Conservation (phyloP, 257 asterid species). For the Petrea volubilis region DNA sequence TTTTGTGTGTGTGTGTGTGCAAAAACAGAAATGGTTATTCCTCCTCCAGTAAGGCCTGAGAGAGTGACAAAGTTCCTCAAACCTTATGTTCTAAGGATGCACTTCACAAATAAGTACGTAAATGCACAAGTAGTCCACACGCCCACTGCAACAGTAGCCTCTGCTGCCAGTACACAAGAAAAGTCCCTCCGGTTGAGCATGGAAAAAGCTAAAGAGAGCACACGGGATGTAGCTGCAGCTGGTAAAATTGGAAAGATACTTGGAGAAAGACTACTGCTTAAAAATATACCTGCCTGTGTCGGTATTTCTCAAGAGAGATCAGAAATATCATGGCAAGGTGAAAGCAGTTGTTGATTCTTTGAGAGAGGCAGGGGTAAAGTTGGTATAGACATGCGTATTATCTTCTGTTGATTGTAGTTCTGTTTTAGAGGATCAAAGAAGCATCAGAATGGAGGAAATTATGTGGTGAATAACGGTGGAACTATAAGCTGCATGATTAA, state of each 20-base stretch:
- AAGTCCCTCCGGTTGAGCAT: constrained; percentile 70
- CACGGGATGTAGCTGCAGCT: constrained; percentile 91
- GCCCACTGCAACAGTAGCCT: constrained; percentile 89
- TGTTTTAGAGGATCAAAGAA: background rate
- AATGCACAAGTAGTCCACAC: constrained; percentile 86
- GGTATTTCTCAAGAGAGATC: constrained; percentile 67
- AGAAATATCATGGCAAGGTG: constrained; percentile 86
- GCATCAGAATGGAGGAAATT: background rate
- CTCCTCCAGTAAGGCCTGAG: constrained; percentile 64
- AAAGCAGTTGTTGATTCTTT: constrained; percentile 83
- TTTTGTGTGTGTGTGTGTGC: no score
- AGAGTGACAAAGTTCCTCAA: constrained; percentile 73
- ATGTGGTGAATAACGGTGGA: background rate
- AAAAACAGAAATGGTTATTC: constrained; percentile 68
- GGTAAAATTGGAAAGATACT: constrained; percentile 85
- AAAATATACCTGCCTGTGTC: constrained; percentile 77
- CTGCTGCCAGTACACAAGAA: constrained; percentile 95
- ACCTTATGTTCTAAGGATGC: constrained; percentile 84
- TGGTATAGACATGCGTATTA: constrained; percentile 35
- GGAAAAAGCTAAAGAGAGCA: constrained; percentile 56
- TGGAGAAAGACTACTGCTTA: constrained; percentile 64
- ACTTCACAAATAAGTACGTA: constrained; percentile 78
- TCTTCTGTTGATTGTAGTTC: background rate
- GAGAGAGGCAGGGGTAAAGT: constrained; percentile 62
- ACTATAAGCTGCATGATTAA: background rate